phyloP scores from a whole-genome alignment of 495 filamentous ascomycete species.

The Daldinia loculata region DNA sequence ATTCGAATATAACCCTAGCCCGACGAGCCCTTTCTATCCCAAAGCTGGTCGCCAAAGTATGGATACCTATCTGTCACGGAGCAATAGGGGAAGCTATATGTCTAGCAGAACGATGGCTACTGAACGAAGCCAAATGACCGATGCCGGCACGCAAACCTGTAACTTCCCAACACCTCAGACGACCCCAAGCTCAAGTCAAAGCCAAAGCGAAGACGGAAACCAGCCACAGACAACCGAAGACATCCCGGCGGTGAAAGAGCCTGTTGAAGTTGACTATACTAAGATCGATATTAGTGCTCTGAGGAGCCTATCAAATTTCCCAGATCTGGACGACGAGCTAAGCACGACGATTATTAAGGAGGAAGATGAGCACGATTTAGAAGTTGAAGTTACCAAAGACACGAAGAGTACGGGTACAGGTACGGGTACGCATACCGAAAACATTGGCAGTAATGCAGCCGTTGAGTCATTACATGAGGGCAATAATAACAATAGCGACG shows the following conservation, averaged over 20 bases:
- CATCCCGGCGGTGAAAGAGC: conserved; percentile 51
- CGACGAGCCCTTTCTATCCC: conserved; percentile 77
- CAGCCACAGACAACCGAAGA: conserved; percentile 47
- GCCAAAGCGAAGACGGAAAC: conserved; percentile 57
- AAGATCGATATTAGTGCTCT: conserved; percentile 60
- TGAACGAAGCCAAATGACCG: conserved; percentile 68
- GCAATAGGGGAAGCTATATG: conserved; percentile 73
- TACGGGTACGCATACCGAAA: conserved; percentile 11
- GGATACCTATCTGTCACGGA: conserved; percentile 66
- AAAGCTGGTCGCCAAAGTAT: conserved; percentile 74
- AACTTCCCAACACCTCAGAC: conserved; percentile 58
- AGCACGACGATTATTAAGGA: conserved; percentile 36
- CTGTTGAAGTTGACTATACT: conserved; percentile 62
- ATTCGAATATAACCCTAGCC: conserved; percentile 82
- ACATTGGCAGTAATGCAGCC: conserved; percentile 10
- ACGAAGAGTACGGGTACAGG: conserved; percentile 11
- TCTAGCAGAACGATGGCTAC: conserved; percentile 64
- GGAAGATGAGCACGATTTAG: conserved; percentile 39
- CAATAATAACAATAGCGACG: conserved; percentile 47
- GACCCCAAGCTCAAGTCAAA: conserved; percentile 53
- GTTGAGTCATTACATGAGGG: conserved; percentile 46
- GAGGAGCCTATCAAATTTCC: conserved; percentile 46
- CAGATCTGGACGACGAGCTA: conserved; percentile 38
- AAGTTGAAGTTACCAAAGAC: conserved; percentile 40
- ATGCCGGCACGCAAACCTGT: conserved; percentile 63